Conservation (phyloP, 78 protist species). For the slime mould (Dictyostelium discoideum) region dicty_2.7 NC_007088.5:3060001-3060500, state of each 20-base stretch:
- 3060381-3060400: conserved; percentile 76
- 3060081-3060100: background rate
- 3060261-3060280: background rate
- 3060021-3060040: background rate
- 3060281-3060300: conserved; percentile 49
- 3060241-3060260: conserved; percentile 24
- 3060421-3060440: conserved; percentile 75
- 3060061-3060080: background rate
- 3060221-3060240: conserved; percentile 18
- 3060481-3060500: conserved; percentile 76
- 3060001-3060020: background rate
- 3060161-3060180: background rate
- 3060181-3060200: conserved; percentile 4
- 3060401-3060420: conserved; percentile 75
- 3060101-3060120: background rate
- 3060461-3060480: conserved; percentile 37
- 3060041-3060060: background rate
- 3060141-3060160: background rate
- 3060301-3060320: conserved; percentile 57
- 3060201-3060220: conserved; percentile 36
- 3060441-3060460: conserved; percentile 34
- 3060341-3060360: conserved; percentile 11
- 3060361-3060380: conserved; percentile 16
- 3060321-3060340: conserved; percentile 45
- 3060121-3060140: background rate